Evolutionary conservation across 2,329 filamentous ascomycete genomes (phyloP).

Genomic region (Aspergillus clavatus): DNA sequence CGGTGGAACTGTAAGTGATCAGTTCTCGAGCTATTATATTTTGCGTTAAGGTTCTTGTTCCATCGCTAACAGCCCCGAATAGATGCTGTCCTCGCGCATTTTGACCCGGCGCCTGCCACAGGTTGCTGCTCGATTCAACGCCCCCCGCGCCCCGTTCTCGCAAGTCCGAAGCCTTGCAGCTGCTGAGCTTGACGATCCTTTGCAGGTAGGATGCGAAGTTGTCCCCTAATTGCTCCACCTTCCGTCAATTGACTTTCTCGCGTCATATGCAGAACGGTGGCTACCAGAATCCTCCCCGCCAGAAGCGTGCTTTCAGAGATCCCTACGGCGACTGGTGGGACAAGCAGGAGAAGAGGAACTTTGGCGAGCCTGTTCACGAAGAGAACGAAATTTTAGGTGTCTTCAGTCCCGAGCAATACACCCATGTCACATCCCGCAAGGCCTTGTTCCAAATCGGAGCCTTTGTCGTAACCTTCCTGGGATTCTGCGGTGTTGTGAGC

Average conservation of each 20-base stretch:
- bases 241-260: constrained; percentile 14
- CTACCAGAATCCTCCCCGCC: constrained; percentile 48
- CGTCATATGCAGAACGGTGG: constrained; percentile 38
- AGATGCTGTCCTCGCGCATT: constrained; percentile 46
- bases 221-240: neutral
- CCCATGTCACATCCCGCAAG: constrained; percentile 69
- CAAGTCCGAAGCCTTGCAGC: constrained; percentile 36
- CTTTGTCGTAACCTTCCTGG: constrained; percentile 61
- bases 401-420: constrained; percentile 86
- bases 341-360: constrained; percentile 94
- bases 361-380: constrained; percentile 92
- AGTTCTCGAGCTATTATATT: neutral
- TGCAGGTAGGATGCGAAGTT: constrained; percentile 34
- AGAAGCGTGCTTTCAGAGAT: constrained; percentile 90
- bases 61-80: constrained; percentile 19
- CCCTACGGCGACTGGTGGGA: constrained; percentile 96
- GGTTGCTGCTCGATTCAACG: constrained; percentile 34
- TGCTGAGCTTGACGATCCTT: constrained; percentile 39
- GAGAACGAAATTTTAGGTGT: constrained; percentile 91
- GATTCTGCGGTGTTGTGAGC: constrained; percentile 63
- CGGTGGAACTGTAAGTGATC: constrained; percentile 25
- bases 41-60: constrained; percentile 1
- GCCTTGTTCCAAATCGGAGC: constrained; percentile 63
- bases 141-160: constrained; percentile 41
- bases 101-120: constrained; percentile 40